Base-by-base conservation (phyloP, 768 basidiomycete genomes). In the Lyophyllum shimeji region DNA sequence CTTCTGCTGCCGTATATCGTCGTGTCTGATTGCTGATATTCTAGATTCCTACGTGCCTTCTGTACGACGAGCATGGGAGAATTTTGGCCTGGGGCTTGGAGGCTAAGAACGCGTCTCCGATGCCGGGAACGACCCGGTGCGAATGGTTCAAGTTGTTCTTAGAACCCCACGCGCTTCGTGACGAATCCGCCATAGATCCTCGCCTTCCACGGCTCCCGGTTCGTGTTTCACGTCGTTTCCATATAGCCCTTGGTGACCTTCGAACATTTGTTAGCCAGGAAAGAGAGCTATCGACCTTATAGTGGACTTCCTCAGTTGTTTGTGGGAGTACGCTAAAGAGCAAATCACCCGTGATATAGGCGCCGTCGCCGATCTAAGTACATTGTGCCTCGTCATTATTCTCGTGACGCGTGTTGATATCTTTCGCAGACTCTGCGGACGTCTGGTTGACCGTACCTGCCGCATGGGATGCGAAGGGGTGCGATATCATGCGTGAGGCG, bases 371-470 rank as follows among this genome's bases (percentile, higher is more conserved):
- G 92, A 94, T 72, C 77, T 94, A 53, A 88, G 90, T 93, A 64
- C 59, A 84, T 69, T 31, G n/a, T n/a, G 34, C 40, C 44, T 52
- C 33, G 52, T 45, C 52, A 42, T 24, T 15, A 33, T 54, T 42
- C 8, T 4, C n/a, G 34, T 31, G 56, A 54, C 31, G 52, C 49
- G 53, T 27, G 18, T 55, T 63, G 54, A 58, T 53, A 42, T 23
- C 46, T 52, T 55, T 13, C 37, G 50, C 63, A 93, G 93, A 90
- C 67, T 77, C 86, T 39, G 92, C 90, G 53, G 89, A 92, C 62
- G 89, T 94, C 5, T 88, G 89, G 79, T 72, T 95, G 53, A 93
- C 90, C 2, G 92, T 93, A 3, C 93, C 93, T 52, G 93, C 93
- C 13, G 93, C 92, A 18, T 95, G 92, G 93, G 92, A 95, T 67